Conservation (phyloP, 2,329 filamentous ascomycete species). For the Dothiorella sarmentorum region DNA sequence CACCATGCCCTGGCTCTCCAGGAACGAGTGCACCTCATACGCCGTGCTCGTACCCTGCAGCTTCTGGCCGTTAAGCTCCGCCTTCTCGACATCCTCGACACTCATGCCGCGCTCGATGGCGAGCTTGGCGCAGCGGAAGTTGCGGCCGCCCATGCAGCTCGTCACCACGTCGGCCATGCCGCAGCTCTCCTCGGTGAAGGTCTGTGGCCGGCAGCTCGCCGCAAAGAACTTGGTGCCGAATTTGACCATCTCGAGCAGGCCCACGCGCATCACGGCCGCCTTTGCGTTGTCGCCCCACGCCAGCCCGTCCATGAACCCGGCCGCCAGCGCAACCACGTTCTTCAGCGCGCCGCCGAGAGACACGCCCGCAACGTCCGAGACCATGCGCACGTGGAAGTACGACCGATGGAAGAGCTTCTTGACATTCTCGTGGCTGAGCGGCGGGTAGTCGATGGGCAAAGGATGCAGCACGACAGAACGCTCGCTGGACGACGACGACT, state of each 20-base stretch:
- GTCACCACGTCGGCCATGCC: slow-evolving; percentile 96
- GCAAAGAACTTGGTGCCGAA: slow-evolving; percentile 94
- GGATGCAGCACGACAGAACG: slow-evolving; percentile 71
- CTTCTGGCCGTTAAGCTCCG: slow-evolving; percentile 94
- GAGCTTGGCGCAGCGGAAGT: slow-evolving; percentile 91
- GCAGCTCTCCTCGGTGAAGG: slow-evolving; percentile 95
- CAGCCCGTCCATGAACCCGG: slow-evolving; percentile 90
- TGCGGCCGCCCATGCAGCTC: slow-evolving; percentile 84
- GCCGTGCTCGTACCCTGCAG: slow-evolving; percentile 92
- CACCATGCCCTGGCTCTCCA: slow-evolving; percentile 74
- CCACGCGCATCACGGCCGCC: slow-evolving; percentile 96
- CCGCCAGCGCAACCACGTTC: slow-evolving; percentile 92
- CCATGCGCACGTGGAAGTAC: slow-evolving; percentile 95
- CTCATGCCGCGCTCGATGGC: slow-evolving; percentile 73
- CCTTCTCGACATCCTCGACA: slow-evolving; percentile 82
- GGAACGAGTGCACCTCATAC: slow-evolving; percentile 83
- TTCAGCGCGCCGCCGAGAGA: slow-evolving; percentile 93
- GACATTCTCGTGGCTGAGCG: slow-evolving; percentile 79
- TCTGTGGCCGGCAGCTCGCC: slow-evolving; percentile 72
- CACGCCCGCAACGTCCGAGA: slow-evolving; percentile 92
- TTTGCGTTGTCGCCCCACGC: slow-evolving; percentile 99
- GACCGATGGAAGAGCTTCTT: slow-evolving; percentile 87
- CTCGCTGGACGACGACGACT: slow-evolving; percentile 25
- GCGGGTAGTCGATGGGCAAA: slow-evolving; percentile 76
- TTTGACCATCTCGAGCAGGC: slow-evolving; percentile 91